These are phyloP conservation scores for Heimioporus sp. DNA, from an alignment of 768 basidiomycete species.

Conservation along the genomic window DNA sequence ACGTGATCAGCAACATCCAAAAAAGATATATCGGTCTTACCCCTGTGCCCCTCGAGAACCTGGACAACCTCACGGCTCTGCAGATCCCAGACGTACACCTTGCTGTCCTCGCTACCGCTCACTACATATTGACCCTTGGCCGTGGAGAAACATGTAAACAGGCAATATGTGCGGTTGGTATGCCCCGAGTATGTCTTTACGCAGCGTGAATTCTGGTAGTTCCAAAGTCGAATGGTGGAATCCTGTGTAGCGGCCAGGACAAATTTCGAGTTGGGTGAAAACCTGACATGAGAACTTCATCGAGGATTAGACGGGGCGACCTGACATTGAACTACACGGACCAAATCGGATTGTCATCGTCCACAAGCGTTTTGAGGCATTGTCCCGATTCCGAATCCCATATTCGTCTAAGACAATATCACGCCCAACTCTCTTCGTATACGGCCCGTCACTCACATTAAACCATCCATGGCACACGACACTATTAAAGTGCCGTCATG, in stretches of 20 bases:
- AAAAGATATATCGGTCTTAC: constrained; percentile 35
- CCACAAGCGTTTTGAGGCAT: constrained; percentile 94
- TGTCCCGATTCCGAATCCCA: constrained; percentile 98
- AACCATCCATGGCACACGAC: constrained; percentile 93
- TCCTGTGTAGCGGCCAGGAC: constrained; percentile 92
- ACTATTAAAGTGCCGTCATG: constrained; percentile 93
- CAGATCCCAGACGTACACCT: constrained; percentile 87
- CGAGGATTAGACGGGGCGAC: constrained; percentile 5
- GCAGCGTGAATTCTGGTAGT: constrained; percentile 85
- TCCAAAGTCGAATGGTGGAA: constrained; percentile 92
- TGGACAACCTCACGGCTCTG: constrained; percentile 78
- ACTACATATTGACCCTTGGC: constrained; percentile 66
- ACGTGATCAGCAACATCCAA: not conserved
- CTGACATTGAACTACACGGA: constrained; percentile 30
- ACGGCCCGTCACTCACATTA: constrained; percentile 64
- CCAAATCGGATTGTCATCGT: constrained; percentile 96
- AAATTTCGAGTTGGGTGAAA: constrained; percentile 90
- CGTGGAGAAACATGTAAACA: constrained; percentile 66
- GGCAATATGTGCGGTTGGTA: constrained; percentile 79
- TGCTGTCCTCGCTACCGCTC: constrained; percentile 88
- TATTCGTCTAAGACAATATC: constrained; percentile 64
- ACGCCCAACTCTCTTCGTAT: not conserved
- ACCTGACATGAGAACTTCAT: constrained; percentile 77
- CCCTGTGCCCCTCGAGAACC: constrained; percentile 75
- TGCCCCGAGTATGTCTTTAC: constrained; percentile 93